Evolutionary conservation across 2,329 filamentous ascomycete genomes (phyloP), one percentile per base, ranked within the genome.

Genomic region (Apiospora rasikravindrae): DNA sequence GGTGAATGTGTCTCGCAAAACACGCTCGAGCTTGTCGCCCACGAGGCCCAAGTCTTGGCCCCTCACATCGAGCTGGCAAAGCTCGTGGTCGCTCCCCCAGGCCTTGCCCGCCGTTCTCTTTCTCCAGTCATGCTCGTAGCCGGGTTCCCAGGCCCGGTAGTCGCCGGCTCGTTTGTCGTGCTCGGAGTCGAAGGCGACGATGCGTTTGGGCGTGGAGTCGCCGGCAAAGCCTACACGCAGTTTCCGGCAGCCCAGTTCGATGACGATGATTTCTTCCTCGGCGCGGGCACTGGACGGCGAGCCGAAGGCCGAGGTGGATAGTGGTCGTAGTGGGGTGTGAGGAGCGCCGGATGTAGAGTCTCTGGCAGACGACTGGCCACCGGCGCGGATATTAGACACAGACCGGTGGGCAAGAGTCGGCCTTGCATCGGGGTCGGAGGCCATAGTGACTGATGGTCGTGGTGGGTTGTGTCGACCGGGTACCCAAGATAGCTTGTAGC

Each of bases 201-300:
- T 86, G 0, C 87, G 88, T 80, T 96, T 97, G 76, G 95, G 95
- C 3, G 86, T 83, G 61, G 91, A 88, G 81, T 98, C 95, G 69
- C 95, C 95, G 7, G 95, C 94, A 79, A 98, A 96, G 0, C 96
- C 96, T 13, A 93, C 92, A 64, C 93, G 90, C 37, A 98, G 82
- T 81, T 91, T 92, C 29, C 96, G 90, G 13, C 93, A 89, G 0
- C 95, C 95, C 47, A 98, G 81, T 80, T 98, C 95, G 69, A 98
- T 86, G 57, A 99, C 88, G 6, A 98, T 83, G 8, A 92, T 86
- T 76, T 98, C 96, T 78, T 99, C 96, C 77, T 98, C 95, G 77
- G 92, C 84, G 78, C 91, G 86, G 76, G 93, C 81, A 77, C 90
- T 82, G 73, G 90, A 88, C 75, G 90, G 85, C 66, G 89, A 88